Base-by-base conservation (phyloP, 176 grass and related monocot genomes). In the Zoysia japonica region DNA sequence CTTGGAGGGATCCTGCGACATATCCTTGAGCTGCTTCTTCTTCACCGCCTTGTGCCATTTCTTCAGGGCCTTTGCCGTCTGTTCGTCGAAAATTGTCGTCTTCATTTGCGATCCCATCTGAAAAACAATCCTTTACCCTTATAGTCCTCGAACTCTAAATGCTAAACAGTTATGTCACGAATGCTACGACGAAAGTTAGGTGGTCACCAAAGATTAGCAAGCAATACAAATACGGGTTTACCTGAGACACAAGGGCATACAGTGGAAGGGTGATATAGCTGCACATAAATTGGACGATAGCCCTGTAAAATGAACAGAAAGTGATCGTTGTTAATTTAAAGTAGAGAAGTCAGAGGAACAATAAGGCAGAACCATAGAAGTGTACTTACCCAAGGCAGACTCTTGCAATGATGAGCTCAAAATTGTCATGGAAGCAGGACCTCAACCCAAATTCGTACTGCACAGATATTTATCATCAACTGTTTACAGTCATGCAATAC, bases 101-200 rank as follows among this genome's bases (percentile, higher is more conserved):
- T 97, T 97, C 80, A 94, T 92, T 28, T 93, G 87, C 3, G 94
- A 86, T 38, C 94, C 94, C 94, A 97, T 94, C 94, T 97, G 82
- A 73, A 78, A 39, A 70, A 41, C 15, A 84, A 54, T 60, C 2
- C 6, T 70, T 42, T 9, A 43, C 2, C 6, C 5, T 71, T 42
- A 28, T 28, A 77, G 44, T 86, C 44, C 2, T 61, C 15, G 4
- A 38, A 61, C 7, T 63, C 56, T 59, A 44, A 70, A 71, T 67
- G 68, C 12, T 63, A n/a, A 39, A 63, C 46, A 66, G 37, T 43
- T 42, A 5, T 67, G 2, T 14, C 11, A 13, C 36, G 16, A 57
- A n/a, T 7, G 17, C 5, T 2, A 6, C 4, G n/a, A 44, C 16
- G 52, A 54, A 43, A 13, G 38, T 20, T 72, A 4, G 36, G 43